phyloP scores from a whole-genome alignment of 176 grass and related monocot genomes.

The Chloris gayana region DNA sequence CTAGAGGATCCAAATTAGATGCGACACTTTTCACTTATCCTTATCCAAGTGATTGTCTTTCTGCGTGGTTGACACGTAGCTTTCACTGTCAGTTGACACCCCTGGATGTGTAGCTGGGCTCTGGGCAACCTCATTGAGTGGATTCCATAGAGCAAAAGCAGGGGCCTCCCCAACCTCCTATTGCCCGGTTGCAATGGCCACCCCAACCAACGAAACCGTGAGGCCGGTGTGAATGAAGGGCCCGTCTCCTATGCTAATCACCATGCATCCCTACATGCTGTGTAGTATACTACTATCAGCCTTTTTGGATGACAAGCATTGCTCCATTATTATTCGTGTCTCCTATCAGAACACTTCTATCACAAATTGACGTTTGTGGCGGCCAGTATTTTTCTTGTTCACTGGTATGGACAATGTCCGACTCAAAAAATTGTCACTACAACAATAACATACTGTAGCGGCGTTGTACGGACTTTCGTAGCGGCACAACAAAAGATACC shows the following conservation, averaged over 20 bases:
- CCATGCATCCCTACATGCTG: constrained; percentile 16
- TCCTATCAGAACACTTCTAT: background rate
- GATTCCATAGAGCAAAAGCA: constrained; percentile 25
- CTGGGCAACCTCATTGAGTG: no score
- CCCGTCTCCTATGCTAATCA: background rate
- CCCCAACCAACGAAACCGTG: background rate
- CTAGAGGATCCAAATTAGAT: no score
- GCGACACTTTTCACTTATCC: constrained; percentile 7
- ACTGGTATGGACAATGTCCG: no score
- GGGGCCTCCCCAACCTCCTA: constrained; percentile 26
- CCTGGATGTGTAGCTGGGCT: background rate
- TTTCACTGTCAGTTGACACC: background rate
- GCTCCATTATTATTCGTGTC: constrained; percentile 32
- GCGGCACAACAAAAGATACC: no score
- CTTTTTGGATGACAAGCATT: constrained; percentile 40
- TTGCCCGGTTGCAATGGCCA: constrained; percentile 6
- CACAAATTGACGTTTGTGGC: no score
- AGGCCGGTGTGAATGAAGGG: background rate
- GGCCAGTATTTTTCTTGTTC: no score
- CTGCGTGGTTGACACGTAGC: constrained; percentile 26
- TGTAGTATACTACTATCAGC: constrained; percentile 24
- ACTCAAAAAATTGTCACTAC: no score
- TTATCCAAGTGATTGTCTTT: background rate
- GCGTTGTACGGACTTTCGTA: no score
- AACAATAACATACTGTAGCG: no score